These are phyloP conservation scores for Wickerhamiella occidentalis DNA, from an alignment of 805 yeast species.

Conservation along the genomic window DNA sequence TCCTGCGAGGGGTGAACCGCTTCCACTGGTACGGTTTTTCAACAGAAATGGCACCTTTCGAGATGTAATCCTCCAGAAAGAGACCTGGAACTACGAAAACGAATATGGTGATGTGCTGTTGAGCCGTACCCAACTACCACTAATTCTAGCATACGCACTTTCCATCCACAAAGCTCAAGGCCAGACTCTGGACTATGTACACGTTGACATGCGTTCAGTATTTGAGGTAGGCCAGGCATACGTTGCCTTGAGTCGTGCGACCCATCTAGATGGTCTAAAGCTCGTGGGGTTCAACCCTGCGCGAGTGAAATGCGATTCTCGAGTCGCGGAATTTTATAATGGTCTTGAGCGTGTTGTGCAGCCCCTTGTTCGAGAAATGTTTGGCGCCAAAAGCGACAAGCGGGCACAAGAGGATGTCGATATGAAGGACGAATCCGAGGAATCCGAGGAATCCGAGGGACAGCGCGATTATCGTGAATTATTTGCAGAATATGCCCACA, in stretches of 20 bases:
- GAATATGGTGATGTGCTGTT: constrained; percentile 57
- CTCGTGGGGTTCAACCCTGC: constrained; percentile 55
- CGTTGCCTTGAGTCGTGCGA: constrained; percentile 89
- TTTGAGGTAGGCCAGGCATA: constrained; percentile 94
- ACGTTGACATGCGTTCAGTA: constrained; percentile 60
- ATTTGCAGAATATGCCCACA: not conserved
- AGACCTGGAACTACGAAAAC: constrained; percentile 69
- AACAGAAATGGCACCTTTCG: constrained; percentile 60
- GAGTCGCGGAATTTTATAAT: constrained; percentile 58
- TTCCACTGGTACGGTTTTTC: constrained; percentile 67
- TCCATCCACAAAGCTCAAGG: constrained; percentile 97
- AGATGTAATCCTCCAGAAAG: constrained; percentile 70
- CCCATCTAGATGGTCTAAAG: constrained; percentile 68
- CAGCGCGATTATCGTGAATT: not conserved
- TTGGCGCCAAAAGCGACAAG: not conserved
- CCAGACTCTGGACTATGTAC: constrained; percentile 63
- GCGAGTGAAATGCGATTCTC: constrained; percentile 56
- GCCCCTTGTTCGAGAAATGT: not conserved
- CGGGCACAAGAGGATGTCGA: not conserved
- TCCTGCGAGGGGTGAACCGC: not conserved
- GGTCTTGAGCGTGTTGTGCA: constrained; percentile 10
- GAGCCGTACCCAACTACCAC: constrained; percentile 66
- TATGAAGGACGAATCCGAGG: not conserved
- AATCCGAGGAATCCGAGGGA: not conserved
- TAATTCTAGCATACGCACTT: constrained; percentile 91